These are phyloP conservation scores for Pseudonitzschia multiseries DNA, from an alignment of 108 stramenopile genomes.

Conservation along the genomic window DNA sequence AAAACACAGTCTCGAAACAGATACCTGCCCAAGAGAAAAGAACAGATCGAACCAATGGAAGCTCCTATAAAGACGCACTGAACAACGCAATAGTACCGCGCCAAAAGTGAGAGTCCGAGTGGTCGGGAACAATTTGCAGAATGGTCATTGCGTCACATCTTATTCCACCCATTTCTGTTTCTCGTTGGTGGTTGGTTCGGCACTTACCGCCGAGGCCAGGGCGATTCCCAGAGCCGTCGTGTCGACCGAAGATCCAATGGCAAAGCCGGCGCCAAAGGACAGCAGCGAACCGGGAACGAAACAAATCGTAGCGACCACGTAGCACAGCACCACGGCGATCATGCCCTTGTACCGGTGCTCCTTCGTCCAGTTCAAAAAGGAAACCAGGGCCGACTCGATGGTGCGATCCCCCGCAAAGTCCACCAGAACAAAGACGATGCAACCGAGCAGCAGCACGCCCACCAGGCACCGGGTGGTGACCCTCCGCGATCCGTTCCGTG, in stretches of 20 bases:
- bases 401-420: slow-evolving; percentile 42
- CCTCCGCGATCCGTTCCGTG: not conserved
- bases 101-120: not conserved
- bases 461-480: not conserved
- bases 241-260: slow-evolving; percentile 56
- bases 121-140: too few species aligned
- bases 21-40: slow-evolving; percentile 63
- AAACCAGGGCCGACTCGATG: slow-evolving; percentile 28
- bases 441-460: not conserved
- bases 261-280: slow-evolving; percentile 65
- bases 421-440: slow-evolving; percentile 37
- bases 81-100: not conserved
- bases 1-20: slow-evolving; percentile 58
- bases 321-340: slow-evolving; percentile 59
- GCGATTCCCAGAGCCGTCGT: slow-evolving; percentile 37
- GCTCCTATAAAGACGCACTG: slow-evolving; percentile 35
- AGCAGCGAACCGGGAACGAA: slow-evolving; percentile 66
- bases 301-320: slow-evolving; percentile 53
- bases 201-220: slow-evolving; percentile 38
- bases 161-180: too few species aligned
- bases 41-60: slow-evolving; percentile 27
- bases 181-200: too few species aligned
- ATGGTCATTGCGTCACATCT: too few species aligned
- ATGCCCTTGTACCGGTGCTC: slow-evolving; percentile 44
- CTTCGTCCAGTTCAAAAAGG: slow-evolving; percentile 54